phyloP scores from a whole-genome alignment of 257 asterid species.

The Salvia hispanica region DNA sequence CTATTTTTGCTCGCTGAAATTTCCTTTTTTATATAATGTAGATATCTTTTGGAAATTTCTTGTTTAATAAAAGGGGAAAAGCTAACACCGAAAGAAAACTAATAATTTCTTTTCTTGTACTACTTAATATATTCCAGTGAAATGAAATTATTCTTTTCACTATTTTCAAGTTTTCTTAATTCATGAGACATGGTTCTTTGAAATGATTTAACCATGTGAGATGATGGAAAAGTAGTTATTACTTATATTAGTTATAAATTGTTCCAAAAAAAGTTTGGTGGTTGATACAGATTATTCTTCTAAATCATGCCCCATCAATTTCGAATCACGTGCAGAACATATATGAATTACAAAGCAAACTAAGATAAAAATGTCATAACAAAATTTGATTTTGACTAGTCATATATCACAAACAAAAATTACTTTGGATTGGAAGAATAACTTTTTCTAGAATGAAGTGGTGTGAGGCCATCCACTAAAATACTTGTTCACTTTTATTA shows the following conservation, averaged over 20 bases:
- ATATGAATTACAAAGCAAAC: neutral
- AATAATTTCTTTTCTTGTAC: neutral
- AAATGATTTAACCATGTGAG: conserved; percentile 31
- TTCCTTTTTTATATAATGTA: too few relatives aligned
- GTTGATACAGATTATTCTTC: conserved; percentile 30
- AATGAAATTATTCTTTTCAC: neutral
- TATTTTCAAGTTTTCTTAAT: neutral
- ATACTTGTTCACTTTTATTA: too few relatives aligned
- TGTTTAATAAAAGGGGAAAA: too few relatives aligned
- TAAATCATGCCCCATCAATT: conserved; percentile 22
- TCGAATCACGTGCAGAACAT: conserved; percentile 31
- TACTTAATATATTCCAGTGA: neutral
- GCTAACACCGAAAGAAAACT: too few relatives aligned
- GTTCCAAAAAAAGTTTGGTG: conserved; percentile 7
- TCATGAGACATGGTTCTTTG: neutral
- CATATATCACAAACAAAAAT: neutral
- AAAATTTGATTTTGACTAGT: neutral
- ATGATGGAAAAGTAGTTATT: conserved; percentile 18
- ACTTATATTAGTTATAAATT: neutral
- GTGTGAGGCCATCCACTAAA: neutral
- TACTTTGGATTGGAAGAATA: neutral
- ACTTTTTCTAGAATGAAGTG: neutral
- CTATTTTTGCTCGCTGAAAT: too few relatives aligned
- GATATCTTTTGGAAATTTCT: too few relatives aligned
- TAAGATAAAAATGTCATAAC: neutral